Conservation (phyloP, 306 rosid genomes). For the Trichosanthes truncata region DNA sequence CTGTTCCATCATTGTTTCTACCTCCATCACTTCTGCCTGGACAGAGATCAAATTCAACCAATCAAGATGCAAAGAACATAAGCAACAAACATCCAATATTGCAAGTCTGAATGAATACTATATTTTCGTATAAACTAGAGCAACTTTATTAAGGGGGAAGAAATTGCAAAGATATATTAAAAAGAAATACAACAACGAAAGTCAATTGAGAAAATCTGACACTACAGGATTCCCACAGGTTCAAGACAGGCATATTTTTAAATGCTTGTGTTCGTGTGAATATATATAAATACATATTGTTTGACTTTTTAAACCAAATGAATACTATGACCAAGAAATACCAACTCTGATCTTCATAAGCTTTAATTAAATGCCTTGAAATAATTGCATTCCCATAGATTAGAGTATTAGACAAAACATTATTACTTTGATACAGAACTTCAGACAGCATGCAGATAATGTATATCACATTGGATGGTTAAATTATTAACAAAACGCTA, state of each 20-base stretch:
- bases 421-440: background rate
- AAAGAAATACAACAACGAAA: background rate
- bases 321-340: background rate
- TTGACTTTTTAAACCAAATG: background rate
- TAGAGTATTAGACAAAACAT: background rate
- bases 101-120: background rate
- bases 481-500: background rate
- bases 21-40: slow-evolving; percentile 41
- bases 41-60: slow-evolving; percentile 23
- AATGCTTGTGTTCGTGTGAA: background rate
- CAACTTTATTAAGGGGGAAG: background rate
- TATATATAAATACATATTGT: background rate
- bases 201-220: background rate
- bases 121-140: background rate
- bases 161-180: background rate
- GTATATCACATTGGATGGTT: background rate
- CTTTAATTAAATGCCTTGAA: background rate
- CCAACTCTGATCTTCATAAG: background rate
- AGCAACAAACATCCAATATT: background rate
- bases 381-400: background rate
- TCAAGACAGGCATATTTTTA: background rate
- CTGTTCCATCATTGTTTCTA: slow-evolving; percentile 68
- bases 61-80: background rate
- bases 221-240: background rate
- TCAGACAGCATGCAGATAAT: slow-evolving; percentile 9